These are phyloP conservation scores for Amanita subjunquillea DNA, from an alignment of 768 basidiomycete species.

Conservation along the genomic window DNA sequence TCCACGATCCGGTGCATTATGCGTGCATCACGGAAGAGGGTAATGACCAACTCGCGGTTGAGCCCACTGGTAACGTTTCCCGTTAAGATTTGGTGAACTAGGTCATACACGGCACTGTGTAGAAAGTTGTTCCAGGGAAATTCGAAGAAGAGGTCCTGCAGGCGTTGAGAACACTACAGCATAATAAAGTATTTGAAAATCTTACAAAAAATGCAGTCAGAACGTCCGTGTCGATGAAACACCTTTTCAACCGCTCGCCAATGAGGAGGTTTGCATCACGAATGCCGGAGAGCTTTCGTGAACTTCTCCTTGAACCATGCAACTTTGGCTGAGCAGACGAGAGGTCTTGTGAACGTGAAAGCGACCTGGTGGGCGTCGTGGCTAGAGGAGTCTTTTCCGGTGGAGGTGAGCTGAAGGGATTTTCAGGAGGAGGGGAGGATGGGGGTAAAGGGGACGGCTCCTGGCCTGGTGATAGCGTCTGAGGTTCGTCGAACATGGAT, in stretches of 20 bases:
- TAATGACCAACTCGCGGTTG: conserved; percentile 76
- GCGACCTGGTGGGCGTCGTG: conserved; percentile 14
- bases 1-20: conserved; percentile 83
- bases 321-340: conserved; percentile 9
- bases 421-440: conserved; percentile 19
- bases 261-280: conserved; percentile 36
- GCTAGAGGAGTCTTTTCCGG: conserved; percentile 17
- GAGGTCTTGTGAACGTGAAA: conserved; percentile 13
- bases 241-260: conserved; percentile 74
- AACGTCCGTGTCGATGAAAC: conserved; percentile 67
- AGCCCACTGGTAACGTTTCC: conserved; percentile 75
- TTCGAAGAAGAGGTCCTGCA: conserved; percentile 87
- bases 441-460: conserved; percentile 24
- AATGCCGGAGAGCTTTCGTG: conserved; percentile 30
- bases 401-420: conserved; percentile 14
- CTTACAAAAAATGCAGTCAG: conserved; percentile 70
- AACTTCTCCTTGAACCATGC: conserved; percentile 44
- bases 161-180: neutral
- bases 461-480: conserved; percentile 16
- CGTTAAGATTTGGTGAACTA: conserved; percentile 90
- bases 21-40: conserved; percentile 78
- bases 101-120: conserved; percentile 92
- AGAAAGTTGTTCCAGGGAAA: conserved; percentile 98
- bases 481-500: conserved; percentile 59
- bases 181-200: conserved; percentile 11